A percentile compares a stretch with the other conserved stretches of the same genome.
phyloP scores from a whole-genome alignment of 2,329 filamentous ascomycete genomes.

The Verticillium albo-atrum region DNA sequence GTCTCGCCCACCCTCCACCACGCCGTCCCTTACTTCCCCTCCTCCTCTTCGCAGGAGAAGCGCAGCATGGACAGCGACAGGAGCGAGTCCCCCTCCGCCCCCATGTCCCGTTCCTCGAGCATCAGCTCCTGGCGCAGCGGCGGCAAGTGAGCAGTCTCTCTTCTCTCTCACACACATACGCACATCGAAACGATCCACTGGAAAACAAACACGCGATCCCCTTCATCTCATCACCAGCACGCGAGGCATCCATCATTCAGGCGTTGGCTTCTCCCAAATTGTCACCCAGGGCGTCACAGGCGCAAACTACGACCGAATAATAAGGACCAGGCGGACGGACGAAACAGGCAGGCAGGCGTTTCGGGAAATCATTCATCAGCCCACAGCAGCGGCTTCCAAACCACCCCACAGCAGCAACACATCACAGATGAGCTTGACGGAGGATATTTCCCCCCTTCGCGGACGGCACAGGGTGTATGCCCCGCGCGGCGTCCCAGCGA shows the following conservation, averaged over 20 bases:
- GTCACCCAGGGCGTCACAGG: not conserved
- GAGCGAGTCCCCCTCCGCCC: constrained; percentile 21
- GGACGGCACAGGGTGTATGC: not conserved
- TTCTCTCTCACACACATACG: too few relatives aligned
- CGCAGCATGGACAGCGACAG: constrained; percentile 44
- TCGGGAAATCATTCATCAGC: not conserved
- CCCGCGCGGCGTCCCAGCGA: not conserved
- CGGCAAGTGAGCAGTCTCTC: not conserved
- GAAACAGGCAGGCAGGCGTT: not conserved
- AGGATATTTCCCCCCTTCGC: not conserved
- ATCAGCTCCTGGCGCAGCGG: constrained; percentile 20
- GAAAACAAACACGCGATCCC: too few relatives aligned
- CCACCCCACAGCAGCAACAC: not conserved
- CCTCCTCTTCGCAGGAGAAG: constrained; percentile 33
- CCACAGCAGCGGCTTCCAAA: not conserved
- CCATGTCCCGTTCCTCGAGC: constrained; percentile 20
- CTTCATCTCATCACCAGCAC: not conserved
- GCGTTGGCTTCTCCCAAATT: not conserved
- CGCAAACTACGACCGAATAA: not conserved
- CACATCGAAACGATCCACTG: too few relatives aligned
- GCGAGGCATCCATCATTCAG: not conserved
- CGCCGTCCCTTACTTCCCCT: constrained; percentile 19
- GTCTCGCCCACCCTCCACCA: constrained; percentile 18
- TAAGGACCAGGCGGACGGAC: not conserved
- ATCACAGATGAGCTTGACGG: not conserved